Evolutionary conservation across 2,329 filamentous ascomycete genomes (phyloP).

Genomic region (Aquanectria penicillioides): DNA sequence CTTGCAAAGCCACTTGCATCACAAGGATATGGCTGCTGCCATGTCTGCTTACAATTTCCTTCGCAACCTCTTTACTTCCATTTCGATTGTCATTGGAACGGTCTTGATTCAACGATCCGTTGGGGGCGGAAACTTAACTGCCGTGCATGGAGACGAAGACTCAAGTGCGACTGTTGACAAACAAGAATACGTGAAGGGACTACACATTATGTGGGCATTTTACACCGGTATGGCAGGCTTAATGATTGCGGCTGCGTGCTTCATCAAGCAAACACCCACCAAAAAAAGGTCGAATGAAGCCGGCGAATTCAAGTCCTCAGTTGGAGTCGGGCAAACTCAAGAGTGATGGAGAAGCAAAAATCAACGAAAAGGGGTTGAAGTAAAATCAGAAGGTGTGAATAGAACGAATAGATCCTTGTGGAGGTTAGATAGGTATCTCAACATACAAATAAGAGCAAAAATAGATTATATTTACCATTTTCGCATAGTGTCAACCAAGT

Average conservation of each 20-base stretch:
- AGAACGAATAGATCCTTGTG: no score
- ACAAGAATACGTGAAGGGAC: conserved; percentile 25
- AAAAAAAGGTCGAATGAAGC: conserved; percentile 1
- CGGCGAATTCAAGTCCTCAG: background rate
- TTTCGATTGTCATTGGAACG: conserved; percentile 76
- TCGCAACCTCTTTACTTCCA: conserved; percentile 73
- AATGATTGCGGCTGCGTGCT: conserved; percentile 24
- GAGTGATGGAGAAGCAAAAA: background rate
- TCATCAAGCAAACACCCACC: conserved; percentile 25
- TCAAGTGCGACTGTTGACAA: conserved; percentile 19
- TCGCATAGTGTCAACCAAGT: no score
- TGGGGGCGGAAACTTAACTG: conserved; percentile 27
- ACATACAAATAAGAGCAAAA: no score
- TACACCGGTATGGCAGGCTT: conserved; percentile 28
- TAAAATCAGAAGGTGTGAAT: no score
- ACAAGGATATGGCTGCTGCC: conserved; percentile 70
- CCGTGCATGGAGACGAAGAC: conserved; percentile 7
- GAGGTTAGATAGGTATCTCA: no score
- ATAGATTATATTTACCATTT: no score
- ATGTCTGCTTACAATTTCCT: conserved; percentile 74
- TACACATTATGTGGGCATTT: conserved; percentile 34
- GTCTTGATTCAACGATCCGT: conserved; percentile 71
- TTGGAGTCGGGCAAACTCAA: background rate
- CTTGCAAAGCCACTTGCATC: conserved; percentile 70
- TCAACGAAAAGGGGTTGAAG: no score